phyloP scores from a whole-genome alignment of 2,329 filamentous ascomycete species.

The Diaporthe eres region DNA sequence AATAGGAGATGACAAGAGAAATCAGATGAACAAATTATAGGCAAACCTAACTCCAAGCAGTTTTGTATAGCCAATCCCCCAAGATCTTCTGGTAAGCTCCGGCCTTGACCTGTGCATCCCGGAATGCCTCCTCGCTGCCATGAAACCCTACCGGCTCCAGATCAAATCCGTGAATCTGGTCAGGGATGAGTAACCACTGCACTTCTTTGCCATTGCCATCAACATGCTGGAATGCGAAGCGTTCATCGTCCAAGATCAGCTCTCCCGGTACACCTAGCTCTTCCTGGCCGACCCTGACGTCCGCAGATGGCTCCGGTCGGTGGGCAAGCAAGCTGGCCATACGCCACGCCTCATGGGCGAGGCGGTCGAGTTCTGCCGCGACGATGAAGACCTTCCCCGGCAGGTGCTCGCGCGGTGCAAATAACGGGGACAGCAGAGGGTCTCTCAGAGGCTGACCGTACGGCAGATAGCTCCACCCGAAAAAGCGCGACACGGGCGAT shows the following conservation, averaged over 20 bases:
- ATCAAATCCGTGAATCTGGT: conserved; percentile 7
- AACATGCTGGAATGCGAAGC: not conserved
- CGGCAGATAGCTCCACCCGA: not conserved
- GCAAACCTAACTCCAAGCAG: not conserved
- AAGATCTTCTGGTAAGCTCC: not conserved
- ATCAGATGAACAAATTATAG: rapidly evolving
- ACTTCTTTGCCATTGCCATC: not conserved
- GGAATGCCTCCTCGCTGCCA: not conserved
- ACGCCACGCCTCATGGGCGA: not conserved
- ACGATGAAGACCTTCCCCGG: not conserved
- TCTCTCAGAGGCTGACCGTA: not conserved
- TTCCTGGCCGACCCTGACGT: not conserved
- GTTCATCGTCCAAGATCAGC: not conserved
- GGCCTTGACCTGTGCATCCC: not conserved
- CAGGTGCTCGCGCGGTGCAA: not conserved
- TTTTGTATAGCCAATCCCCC: not conserved
- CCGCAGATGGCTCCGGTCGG: not conserved
- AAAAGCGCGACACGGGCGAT: not conserved
- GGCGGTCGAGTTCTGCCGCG: conserved; percentile 7
- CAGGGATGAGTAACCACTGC: conserved; percentile 3
- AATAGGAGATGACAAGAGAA: too few species aligned
- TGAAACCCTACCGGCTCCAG: not conserved
- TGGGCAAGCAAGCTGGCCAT: conserved; percentile 1
- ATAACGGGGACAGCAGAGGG: not conserved
- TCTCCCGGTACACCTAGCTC: not conserved